Base-by-base conservation (phyloP, 768 basidiomycete species). In the Trametes villosa region DNA sequence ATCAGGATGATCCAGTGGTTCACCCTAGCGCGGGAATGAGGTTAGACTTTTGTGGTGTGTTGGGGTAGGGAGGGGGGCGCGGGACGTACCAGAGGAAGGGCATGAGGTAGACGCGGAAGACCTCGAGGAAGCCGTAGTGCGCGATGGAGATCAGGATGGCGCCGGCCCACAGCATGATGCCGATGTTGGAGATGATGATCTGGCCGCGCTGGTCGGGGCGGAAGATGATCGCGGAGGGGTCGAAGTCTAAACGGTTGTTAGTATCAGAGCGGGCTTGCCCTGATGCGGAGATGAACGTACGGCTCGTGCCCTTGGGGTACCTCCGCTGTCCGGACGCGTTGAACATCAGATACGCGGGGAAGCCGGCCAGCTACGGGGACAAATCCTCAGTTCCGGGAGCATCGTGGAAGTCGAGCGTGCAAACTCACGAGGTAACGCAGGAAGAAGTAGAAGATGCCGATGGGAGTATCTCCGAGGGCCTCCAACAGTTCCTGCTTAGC, bases 1-100 rank as follows among this genome's bases (percentile, higher is more conserved):
- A 98, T 97, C 68, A 94, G 70, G 58, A 98, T 93, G 54, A 98
- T 83, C 95, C 95, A 97, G 81, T 94, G 92, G 81, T 93, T 93
- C 53, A 89, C 86, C 87, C 85, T 88, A 60, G 8, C 11, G 9
- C 29, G 29, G 26, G 46, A 18, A 4, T 7, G 30, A 11, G 13
- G 54, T 17, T 13, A 59, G 36, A n/a, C n/a, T n/a, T n/a, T 57
- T 26, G 33, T 8, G 34, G 31, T n/a, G n/a, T 29, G 27, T 20
- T 7, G 27, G 15, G 24, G 20, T 15, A 9, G n/a, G 9, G 4
- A 26, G 38, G 15, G 12, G 11, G 27, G 29, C 31, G n/a, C n/a
- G n/a, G n/a, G n/a, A 59, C 74, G 57, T 61, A 79, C 90, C 91
- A 94, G 61, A 98, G 81, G 78, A 98, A 98, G 53, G 96, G 94